phyloP scores from a whole-genome alignment of 768 basidiomycete species.

The Suillus spraguei region DNA sequence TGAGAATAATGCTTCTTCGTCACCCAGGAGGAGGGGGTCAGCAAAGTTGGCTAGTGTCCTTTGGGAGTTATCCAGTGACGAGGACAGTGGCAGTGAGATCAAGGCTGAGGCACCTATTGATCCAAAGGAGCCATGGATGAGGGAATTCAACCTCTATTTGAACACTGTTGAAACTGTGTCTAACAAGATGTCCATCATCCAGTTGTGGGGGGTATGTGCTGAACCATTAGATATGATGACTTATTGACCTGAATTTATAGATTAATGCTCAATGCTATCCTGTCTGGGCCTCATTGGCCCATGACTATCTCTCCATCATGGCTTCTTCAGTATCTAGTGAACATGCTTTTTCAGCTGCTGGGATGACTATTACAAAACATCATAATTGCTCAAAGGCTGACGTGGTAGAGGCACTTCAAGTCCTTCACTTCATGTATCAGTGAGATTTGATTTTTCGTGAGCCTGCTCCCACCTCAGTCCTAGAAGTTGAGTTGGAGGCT shows the following conservation, averaged over 20 bases:
- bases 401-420: conserved; percentile 37
- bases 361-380: conserved; percentile 41
- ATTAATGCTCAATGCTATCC: conserved; percentile 13
- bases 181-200: conserved; percentile 22
- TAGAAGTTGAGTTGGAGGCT: neutral
- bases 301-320: conserved; percentile 43
- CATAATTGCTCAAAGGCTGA: conserved; percentile 36
- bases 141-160: conserved; percentile 26
- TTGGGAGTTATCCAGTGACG: conserved; percentile 12
- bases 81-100: conserved; percentile 20
- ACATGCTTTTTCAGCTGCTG: conserved; percentile 40
- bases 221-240: neutral
- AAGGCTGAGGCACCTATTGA: conserved; percentile 40
- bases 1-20: neutral
- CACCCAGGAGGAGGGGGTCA: conserved; percentile 9
- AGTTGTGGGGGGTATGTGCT: conserved; percentile 39
- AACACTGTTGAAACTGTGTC: conserved; percentile 38
- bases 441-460: conserved; percentile 27
- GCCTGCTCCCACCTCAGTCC: neutral
- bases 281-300: conserved; percentile 37
- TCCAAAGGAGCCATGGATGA: conserved; percentile 11
- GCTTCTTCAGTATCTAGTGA: conserved; percentile 40
- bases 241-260: conserved; percentile 25
- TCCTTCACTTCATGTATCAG: conserved; percentile 29
- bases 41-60: conserved; percentile 4